phyloP scores from a whole-genome alignment of 176 grass and related monocot species.

The Chloris gayana region DNA sequence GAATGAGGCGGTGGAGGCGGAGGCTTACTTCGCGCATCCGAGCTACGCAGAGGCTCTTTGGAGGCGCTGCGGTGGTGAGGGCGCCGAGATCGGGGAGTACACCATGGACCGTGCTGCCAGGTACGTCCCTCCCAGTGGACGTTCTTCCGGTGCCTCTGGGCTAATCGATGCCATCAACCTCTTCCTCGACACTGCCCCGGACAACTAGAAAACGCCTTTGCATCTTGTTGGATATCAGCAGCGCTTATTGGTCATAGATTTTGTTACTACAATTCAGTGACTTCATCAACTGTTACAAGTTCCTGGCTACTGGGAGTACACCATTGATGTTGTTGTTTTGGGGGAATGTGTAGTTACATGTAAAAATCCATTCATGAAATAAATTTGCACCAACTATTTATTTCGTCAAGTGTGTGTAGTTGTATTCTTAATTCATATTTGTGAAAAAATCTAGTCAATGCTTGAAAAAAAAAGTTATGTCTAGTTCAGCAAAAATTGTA shows the following conservation, averaged over 20 bases:
- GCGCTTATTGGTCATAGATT: background rate
- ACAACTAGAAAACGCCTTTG: background rate
- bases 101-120: conserved; percentile 51
- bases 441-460: background rate
- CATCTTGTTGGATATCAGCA: background rate
- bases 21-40: conserved; percentile 78
- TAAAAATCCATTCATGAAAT: background rate
- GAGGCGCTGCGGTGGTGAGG: conserved; percentile 61
- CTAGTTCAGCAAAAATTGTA: background rate
- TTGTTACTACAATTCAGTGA: background rate
- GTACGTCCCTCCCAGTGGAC: conserved; percentile 53
- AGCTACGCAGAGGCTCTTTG: conserved; percentile 76
- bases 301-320: background rate
- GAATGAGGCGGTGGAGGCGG: conserved; percentile 31
- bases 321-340: background rate
- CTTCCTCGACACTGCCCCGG: conserved; percentile 38
- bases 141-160: conserved; percentile 29
- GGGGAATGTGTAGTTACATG: background rate
- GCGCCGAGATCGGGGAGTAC: conserved; percentile 51
- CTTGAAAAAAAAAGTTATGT: background rate
- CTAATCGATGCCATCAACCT: conserved; percentile 51
- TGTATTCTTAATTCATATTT: background rate
- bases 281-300: background rate
- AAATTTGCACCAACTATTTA: conserved; percentile 5
- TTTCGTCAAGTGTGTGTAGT: background rate